Conservation (phyloP, 306 rosid species). For the Lathyrus sativus region DNA sequence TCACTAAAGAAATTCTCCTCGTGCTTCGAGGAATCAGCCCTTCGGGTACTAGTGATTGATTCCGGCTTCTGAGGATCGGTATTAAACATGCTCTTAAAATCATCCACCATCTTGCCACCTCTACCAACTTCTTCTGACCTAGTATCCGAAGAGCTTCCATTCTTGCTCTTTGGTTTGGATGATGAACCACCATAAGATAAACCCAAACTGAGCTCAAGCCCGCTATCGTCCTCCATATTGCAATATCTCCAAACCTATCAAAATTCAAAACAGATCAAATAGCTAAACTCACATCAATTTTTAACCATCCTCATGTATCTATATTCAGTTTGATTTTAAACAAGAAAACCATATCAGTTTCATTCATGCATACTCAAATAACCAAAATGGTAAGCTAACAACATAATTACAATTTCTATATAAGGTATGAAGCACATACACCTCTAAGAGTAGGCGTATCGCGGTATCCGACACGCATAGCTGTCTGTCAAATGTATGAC, state of each 20-base stretch:
- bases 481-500: no score
- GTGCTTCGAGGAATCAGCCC: constrained; percentile 57
- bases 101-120: constrained; percentile 76
- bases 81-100: constrained; percentile 74
- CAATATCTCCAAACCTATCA: constrained; percentile 30
- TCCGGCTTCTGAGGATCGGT: constrained; percentile 69
- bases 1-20: constrained; percentile 89
- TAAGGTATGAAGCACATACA: not conserved
- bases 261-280: constrained; percentile 35
- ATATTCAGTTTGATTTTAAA: constrained; percentile 37
- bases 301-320: constrained; percentile 34
- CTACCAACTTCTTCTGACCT: constrained; percentile 67
- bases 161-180: constrained; percentile 71
- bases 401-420: constrained; percentile 2
- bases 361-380: not conserved
- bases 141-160: constrained; percentile 63
- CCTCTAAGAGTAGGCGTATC: no score
- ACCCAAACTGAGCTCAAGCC: constrained; percentile 97
- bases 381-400: constrained; percentile 13
- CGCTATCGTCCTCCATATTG: constrained; percentile 88
- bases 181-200: constrained; percentile 83
- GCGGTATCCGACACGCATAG: no score
- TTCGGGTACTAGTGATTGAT: constrained; percentile 52
- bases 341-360: constrained; percentile 28
- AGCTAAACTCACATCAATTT: constrained; percentile 26